Evolutionary conservation across 306 rosid species (phyloP), one percentile per base, ranked within the genome.

Genomic region (Vicia villosa): DNA sequence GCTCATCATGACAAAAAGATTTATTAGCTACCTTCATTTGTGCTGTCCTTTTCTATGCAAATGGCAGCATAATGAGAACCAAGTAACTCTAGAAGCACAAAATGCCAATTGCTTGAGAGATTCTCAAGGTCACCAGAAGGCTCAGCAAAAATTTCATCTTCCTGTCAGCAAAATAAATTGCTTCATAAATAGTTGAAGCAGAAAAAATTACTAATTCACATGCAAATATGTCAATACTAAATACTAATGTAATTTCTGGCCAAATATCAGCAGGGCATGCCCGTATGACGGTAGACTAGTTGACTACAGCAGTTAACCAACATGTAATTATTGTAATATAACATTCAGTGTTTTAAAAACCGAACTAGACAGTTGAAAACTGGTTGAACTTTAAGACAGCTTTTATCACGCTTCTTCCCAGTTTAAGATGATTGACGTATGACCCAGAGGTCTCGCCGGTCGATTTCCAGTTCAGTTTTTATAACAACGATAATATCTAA

Each of bases 31-130:
- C 92, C 91, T 84, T 68, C 73, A 55, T 69, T 7, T 34, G 47
- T 76, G 68, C 32, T 62, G 17, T 75, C 89, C 10, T 73, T 85
- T 76, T 86, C 86, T 69, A 76, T 47, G 69, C 98, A 93, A 76
- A 90, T 63, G 36, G 97, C 90, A 69, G 90, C 96, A 76, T 83
- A 90, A 83, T 90, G 96, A 68, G 98, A 88, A 60, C 89, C 86
- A 12, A 78, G 69, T 77, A 93, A 70, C 73, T 93, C 96, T 77
- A 93, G 72, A 54, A 90, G 88, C 51, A 76, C 82, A 85, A 88
- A 90, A 17, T 81, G 83, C 89, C 89, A 86, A 50, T 76, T 77
- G 51, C 79, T 79, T 4, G 84, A 40, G 46, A 63, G 74, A 56
- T 81, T 83, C 63, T 60, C 19, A 2, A 60, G 70, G 13, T 82